Conservation (phyloP, 305 asterid species). For the Fraxinus xanthoxyloides region DNA sequence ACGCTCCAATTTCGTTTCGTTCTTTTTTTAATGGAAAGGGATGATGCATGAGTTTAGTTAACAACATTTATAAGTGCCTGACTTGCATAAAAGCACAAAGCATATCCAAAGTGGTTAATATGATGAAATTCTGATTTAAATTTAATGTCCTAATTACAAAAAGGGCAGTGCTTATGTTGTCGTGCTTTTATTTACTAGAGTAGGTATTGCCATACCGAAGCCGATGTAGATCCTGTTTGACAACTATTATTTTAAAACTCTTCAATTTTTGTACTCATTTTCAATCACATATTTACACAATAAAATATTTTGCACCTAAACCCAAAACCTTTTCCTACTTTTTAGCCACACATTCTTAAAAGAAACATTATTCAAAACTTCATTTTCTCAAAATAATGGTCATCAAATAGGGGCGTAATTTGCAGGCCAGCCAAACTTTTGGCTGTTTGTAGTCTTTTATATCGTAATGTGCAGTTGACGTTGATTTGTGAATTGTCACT, state of each 20-base stretch:
- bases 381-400: no score
- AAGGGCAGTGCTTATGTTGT: neutral
- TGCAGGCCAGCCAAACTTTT: conserved; percentile 3
- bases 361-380: no score
- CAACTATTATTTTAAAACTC: no score
- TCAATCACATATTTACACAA: no score
- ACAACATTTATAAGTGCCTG: neutral
- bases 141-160: neutral
- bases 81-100: neutral
- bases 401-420: neutral
- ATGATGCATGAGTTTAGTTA: neutral
- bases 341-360: no score
- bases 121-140: neutral
- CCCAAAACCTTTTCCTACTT: no score
- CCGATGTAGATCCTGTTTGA: neutral
- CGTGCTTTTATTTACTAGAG: conserved; percentile 6
- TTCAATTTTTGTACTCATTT: no score
- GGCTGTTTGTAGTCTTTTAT: conserved; percentile 2
- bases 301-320: no score
- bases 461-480: conserved; percentile 13
- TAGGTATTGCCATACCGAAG: neutral
- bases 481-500: conserved; percentile 7
- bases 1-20: neutral
- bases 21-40: neutral
- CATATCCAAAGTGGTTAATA: neutral